A percentile compares a stretch with the other conserved stretches of the same genome.
Conservation (phyloP, 2,329 filamentous ascomycete genomes). For the Tolypocladium paradoxum region DNA sequence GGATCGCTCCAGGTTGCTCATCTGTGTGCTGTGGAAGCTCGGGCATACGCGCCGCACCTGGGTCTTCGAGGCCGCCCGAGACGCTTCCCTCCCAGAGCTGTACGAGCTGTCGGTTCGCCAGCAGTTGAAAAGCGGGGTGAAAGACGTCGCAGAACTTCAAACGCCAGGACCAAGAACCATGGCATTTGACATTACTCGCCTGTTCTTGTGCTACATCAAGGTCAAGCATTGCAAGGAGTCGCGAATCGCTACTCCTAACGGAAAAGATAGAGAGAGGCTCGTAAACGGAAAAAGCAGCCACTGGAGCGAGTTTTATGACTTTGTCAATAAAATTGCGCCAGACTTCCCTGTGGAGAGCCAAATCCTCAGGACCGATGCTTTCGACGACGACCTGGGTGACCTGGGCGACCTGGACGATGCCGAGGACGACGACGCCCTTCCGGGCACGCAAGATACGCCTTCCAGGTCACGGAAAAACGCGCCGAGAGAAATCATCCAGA, state of each 20-base stretch:
- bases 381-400: conserved; percentile 10
- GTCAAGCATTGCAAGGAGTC: conserved; percentile 12
- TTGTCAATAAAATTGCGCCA: conserved; percentile 14
- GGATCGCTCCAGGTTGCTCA: conserved; percentile 18
- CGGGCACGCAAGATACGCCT: conserved; percentile 1
- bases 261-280: conserved; percentile 10
- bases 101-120: conserved; percentile 2
- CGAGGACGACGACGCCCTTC: conserved; percentile 5
- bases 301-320: conserved; percentile 14
- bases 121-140: conserved; percentile 7
- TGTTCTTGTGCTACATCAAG: conserved; percentile 19
- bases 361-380: conserved; percentile 16
- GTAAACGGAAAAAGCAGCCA: conserved; percentile 2
- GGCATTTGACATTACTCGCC: conserved; percentile 18
- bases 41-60: conserved; percentile 15
- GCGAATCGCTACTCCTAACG: conserved; percentile 8
- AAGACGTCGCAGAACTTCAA: conserved; percentile 4
- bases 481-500: conserved; percentile 22
- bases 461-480: conserved; percentile 10
- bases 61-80: conserved; percentile 15
- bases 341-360: conserved; percentile 21
- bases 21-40: conserved; percentile 19
- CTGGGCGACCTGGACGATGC: conserved; percentile 7
- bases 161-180: conserved; percentile 5
- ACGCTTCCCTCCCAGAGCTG: conserved; percentile 5